Evolutionary conservation across 2,329 filamentous ascomycete genomes (phyloP), one percentile per base, ranked within the genome.

Genomic region (Didymosphaeria variabile): DNA sequence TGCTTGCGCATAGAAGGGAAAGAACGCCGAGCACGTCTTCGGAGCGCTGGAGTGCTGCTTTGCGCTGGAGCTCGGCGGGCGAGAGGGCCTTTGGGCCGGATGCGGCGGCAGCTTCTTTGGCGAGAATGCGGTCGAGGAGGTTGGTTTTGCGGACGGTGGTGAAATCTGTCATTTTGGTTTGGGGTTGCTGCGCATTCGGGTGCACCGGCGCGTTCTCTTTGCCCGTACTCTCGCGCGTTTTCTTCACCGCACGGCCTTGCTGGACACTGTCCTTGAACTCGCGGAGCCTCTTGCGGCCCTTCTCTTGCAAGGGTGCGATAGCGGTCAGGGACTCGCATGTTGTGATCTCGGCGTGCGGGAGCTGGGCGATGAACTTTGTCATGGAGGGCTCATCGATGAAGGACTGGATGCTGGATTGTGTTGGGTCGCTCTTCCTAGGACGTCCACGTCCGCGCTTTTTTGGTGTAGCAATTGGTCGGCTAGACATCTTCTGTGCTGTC

Each of bases 221-320:
- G 32, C 72, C 75, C 8, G 63, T 59, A 1, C 59, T 64, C 31
- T 69, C 70, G 21, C 71, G 67, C 1, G 72, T 60, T 64, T 74
- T 73, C 65, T 77, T 76, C 60, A 70, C 66, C 19, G 70, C 53
- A 57, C 76, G 66, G 26, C 73, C 72, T 36, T 78, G 70, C 42
- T 73, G 69, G n/a, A 90, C 83, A 61, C 83, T 87, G 52, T 84
- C 83, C 76, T 90, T 91, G 67, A 94, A 82, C 53, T 90, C 88
- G 59, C 88, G 83, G n/a, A 94, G 82, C 8, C 89, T 86, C 61
- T 86, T 86, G 66, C 91, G 89, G 32, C 90, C 90, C 71, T 89
- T 91, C 52, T 85, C 83, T 31, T 90, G 81, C 6, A 90, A 67
- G 1, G 87, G 85, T 13, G 87, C 85, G 21, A 85, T 81, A 58